Evolutionary conservation across 208 protist genomes (phyloP).

Genomic region (Leishmania major): DNA sequence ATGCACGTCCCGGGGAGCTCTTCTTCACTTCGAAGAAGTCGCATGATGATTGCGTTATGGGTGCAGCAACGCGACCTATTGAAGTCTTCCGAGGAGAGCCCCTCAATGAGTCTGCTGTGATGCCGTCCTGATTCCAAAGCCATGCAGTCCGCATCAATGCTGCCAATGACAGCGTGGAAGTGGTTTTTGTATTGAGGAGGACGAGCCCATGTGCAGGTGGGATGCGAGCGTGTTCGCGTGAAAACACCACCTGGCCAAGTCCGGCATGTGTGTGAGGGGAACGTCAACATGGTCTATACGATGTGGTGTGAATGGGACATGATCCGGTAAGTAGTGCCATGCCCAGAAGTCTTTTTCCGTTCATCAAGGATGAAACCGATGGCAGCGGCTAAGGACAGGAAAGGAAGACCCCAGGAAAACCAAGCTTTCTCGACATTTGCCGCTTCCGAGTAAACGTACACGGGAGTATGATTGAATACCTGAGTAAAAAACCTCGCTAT

Average conservation of each 20-base stretch:
- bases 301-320: neutral
- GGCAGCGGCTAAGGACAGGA: neutral
- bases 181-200: neutral
- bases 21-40: neutral
- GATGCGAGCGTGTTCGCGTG: neutral
- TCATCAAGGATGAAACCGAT: neutral
- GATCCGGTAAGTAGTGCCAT: neutral
- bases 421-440: neutral
- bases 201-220: neutral
- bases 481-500: neutral
- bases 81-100: neutral
- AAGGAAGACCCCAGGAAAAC: neutral
- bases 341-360: neutral
- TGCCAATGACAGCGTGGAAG: neutral
- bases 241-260: neutral
- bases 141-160: neutral
- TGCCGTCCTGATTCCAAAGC: neutral
- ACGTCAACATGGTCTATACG: neutral
- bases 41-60: neutral
- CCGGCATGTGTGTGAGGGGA: neutral
- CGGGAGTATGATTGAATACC: neutral
- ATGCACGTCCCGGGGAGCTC: neutral
- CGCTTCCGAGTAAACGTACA: neutral
- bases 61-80: neutral
- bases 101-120: neutral